These are phyloP conservation scores for Aureobasidium namibiae DNA, from an alignment of 2,329 filamentous ascomycete species.

Conservation along the genomic window DNA sequence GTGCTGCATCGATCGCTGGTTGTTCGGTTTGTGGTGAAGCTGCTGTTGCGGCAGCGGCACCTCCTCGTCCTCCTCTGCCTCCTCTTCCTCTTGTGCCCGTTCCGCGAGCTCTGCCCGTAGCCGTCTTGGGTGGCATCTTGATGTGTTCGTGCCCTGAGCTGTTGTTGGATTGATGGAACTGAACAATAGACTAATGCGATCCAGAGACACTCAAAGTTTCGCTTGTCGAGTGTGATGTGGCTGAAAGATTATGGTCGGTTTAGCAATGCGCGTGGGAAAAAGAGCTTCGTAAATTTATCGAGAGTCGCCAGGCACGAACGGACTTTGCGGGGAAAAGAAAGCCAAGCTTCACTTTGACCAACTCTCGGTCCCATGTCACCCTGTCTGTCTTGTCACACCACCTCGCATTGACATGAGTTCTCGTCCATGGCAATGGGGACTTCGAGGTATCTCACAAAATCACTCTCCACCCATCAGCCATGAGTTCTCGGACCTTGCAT, in stretches of 20 bases:
- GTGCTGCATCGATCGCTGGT: neutral
- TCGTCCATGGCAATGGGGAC: no score
- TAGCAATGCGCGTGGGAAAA: neutral
- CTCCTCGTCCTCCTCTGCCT: neutral
- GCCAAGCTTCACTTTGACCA: neutral
- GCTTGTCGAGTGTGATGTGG: neutral
- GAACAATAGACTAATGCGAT: neutral
- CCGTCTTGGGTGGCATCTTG: constrained; percentile 15
- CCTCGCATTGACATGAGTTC: neutral
- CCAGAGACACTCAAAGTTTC: neutral
- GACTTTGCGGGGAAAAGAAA: constrained; percentile 2
- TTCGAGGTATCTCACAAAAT: no score
- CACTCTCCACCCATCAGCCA: no score
- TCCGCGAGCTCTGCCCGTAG: constrained; percentile 10
- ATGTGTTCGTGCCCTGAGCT: neutral
- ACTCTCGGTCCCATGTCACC: neutral
- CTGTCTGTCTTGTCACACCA: neutral
- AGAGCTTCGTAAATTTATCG: neutral
- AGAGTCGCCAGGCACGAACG: neutral
- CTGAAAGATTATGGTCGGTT: neutral
- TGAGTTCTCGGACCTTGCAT: no score
- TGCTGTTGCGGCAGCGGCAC: neutral
- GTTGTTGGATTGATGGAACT: no score
- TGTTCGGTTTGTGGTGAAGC: neutral
- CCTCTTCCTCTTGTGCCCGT: constrained; percentile 11